Evolutionary conservation across 768 basidiomycete genomes (phyloP).

Genomic region (Suillus spraguei): DNA sequence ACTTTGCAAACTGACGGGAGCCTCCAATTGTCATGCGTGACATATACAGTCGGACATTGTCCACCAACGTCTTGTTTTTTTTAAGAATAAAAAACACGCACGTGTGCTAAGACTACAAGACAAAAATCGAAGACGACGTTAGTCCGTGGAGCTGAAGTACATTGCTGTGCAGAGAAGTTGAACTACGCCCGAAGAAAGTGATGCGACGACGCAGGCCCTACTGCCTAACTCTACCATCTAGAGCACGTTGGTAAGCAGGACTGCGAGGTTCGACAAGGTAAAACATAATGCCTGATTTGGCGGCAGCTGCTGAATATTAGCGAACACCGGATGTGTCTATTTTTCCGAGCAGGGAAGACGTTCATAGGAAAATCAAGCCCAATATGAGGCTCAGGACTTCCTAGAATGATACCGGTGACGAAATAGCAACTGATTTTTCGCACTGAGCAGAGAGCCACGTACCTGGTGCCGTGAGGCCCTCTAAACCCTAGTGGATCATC

Average conservation of each 20-base stretch:
- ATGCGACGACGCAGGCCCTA: neutral
- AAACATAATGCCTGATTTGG: no score
- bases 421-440: slow-evolving; percentile 4
- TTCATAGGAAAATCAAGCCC: neutral
- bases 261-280: neutral
- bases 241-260: neutral
- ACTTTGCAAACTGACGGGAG: neutral
- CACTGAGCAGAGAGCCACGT: neutral
- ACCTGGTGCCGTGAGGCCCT: slow-evolving; percentile 3
- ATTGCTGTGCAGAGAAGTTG: neutral
- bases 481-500: neutral
- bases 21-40: neutral
- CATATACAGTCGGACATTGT: neutral
- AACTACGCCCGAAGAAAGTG: neutral
- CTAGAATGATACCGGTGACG: neutral
- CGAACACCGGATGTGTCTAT: neutral
- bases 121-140: neutral
- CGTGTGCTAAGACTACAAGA: neutral
- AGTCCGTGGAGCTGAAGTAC: neutral
- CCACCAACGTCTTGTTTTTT: no score
- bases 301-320: neutral
- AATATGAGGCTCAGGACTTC: neutral
- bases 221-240: neutral
- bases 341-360: neutral
- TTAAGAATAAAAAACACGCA: no score